A percentile compares a stretch with the other conserved stretches of the same genome.
These are phyloP conservation scores for Cenchrus purpureus DNA, from an alignment of 176 grass and related monocot species.

Conservation along the genomic window DNA sequence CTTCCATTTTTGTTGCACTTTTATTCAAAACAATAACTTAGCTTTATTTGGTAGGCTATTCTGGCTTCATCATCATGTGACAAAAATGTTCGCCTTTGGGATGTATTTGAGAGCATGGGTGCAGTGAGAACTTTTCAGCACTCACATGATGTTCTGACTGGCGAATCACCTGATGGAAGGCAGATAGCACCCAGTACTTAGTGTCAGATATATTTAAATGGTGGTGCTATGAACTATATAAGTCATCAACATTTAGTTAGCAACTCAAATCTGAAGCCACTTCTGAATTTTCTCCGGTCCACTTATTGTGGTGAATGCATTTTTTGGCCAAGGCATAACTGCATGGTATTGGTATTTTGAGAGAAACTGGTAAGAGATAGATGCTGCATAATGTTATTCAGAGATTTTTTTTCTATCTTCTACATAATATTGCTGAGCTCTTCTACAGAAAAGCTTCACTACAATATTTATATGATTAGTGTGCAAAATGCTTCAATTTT, in stretches of 20 bases:
- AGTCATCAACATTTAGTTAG: background rate
- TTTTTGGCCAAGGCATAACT: background rate
- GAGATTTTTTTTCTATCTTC: too few species aligned
- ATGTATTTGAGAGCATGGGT: conserved; percentile 95
- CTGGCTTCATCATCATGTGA: conserved; percentile 84
- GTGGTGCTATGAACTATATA: background rate
- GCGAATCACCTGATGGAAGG: conserved; percentile 87
- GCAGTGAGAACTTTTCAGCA: conserved; percentile 90
- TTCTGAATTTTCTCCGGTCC: conserved; percentile 11
- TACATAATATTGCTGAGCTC: too few species aligned
- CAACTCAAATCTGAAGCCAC: conserved; percentile 1
- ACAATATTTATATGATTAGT: too few species aligned
- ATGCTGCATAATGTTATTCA: too few species aligned
- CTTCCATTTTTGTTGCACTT: conserved; percentile 12
- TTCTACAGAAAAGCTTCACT: too few species aligned
- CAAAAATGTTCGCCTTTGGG: conserved; percentile 91
- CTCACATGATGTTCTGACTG: conserved; percentile 92
- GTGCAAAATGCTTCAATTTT: too few species aligned
- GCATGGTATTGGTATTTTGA: background rate
- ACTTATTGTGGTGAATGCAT: too few species aligned
- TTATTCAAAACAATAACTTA: conserved; percentile 20
- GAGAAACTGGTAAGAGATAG: too few species aligned
- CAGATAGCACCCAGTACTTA: conserved; percentile 76
- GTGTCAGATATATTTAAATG: background rate
- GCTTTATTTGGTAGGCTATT: conserved; percentile 18